Base-by-base conservation (phyloP, 169 alveolate genomes). In the Plasmodium reichenowi region DNA sequence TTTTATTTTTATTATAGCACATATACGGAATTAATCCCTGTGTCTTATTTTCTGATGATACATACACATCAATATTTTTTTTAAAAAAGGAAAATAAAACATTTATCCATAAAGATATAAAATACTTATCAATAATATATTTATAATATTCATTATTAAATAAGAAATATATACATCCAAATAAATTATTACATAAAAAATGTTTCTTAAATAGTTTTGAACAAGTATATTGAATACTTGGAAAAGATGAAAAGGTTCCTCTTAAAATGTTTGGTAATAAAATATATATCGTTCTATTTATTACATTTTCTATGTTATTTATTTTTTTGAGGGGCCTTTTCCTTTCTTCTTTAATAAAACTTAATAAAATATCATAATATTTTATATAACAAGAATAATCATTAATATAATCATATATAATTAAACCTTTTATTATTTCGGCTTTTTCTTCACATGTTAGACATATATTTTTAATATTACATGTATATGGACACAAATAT, bases 201-300 rank as follows among this genome's bases (percentile, higher is more conserved):
- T 56, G 43, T 68, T 83, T 67, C 43, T 83, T 78, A 83, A 83
- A 83, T 20, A 83, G 52, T n/a, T 83, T 66, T 26, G 13, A 68
- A 17, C 91, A 83, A 6, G 85, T 38, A 48, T 68, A 29, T 58
- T 72, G 29, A 56, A 83, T 50, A 10, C 58, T 67, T 47, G 91
- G 91, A 58, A 83, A 52, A 54, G 29, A 68, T 15, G 91, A 83
- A 83, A 83, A 83, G 13, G 83, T 83, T 22, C 91, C 91, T 50
- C 91, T 83, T 68, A 83, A 68, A 67, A 83, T 83, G 17, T 83
- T 83, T 56, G 91, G 91, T 60, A 83, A 72, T 54, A 83, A 38
- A 45, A 20, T 45, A 17, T 20, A 0, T 54, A 68, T 68, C 12
- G 59, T 15, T 10, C 10, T 83, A 45, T 67, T 63, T 38, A 56